Evolutionary conservation across 2,329 filamentous ascomycete species (phyloP).

Genomic region (Onygena corvina): DNA sequence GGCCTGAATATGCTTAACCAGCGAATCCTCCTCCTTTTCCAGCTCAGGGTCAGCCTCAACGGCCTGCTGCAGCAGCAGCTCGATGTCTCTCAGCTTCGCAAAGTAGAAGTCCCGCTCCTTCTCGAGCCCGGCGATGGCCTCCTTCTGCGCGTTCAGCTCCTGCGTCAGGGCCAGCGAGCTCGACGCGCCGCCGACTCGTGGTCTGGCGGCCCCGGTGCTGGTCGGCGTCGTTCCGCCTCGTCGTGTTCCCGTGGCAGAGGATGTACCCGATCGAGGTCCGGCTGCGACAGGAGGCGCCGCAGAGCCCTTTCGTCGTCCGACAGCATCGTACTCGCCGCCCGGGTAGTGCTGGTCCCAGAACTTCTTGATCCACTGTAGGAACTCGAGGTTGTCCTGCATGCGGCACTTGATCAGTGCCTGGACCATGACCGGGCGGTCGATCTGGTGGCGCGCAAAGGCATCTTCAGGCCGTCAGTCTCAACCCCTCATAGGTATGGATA

Average conservation of each 20-base stretch:
- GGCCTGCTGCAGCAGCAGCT: constrained; percentile 83
- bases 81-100: constrained; percentile 94
- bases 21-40: constrained; percentile 82
- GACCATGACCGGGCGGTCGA: constrained; percentile 85
- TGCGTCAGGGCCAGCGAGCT: constrained; percentile 61
- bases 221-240: constrained; percentile 50
- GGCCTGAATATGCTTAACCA: constrained; percentile 90
- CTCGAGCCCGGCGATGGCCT: constrained; percentile 88
- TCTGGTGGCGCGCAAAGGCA: constrained; percentile 68
- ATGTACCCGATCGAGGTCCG: constrained; percentile 38
- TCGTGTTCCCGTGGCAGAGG: constrained; percentile 38
- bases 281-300: constrained; percentile 43
- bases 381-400: constrained; percentile 99
- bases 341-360: constrained; percentile 99
- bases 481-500: not conserved
- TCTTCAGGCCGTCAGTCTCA: constrained; percentile 34
- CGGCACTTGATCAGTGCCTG: constrained; percentile 90
- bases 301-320: constrained; percentile 68
- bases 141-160: constrained; percentile 82
- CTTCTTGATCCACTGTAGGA: constrained; percentile 89
- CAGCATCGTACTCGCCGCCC: constrained; percentile 90
- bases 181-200: constrained; percentile 39
- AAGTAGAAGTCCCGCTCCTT: constrained; percentile 98
- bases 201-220: constrained; percentile 34
- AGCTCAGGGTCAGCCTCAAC: constrained; percentile 85